Conservation (phyloP, 441 rosid species). For the Populus hybrid region DNA sequence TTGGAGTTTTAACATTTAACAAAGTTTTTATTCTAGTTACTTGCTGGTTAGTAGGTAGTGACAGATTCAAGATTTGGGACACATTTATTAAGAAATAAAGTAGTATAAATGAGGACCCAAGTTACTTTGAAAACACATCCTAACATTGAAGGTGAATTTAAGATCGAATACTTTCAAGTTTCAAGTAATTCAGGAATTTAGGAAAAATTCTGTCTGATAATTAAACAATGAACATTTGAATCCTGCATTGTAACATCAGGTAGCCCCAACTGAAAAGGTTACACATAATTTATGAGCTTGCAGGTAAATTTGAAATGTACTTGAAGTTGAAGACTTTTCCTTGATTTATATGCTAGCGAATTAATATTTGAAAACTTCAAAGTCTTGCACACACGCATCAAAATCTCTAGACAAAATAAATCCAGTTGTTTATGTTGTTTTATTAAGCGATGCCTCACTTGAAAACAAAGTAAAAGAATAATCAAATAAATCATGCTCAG, state of each 20-base stretch:
- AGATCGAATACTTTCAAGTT: no score
- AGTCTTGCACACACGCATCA: neutral
- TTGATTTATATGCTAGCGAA: neutral
- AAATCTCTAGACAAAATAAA: slow-evolving; percentile 12
- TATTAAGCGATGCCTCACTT: slow-evolving; percentile 3
- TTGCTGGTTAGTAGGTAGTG: neutral
- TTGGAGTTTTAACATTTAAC: neutral
- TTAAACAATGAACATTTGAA: no score
- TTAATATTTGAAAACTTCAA: slow-evolving; percentile 6
- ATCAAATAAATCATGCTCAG: slow-evolving; percentile 14
- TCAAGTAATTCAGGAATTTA: no score
- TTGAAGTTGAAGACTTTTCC: neutral
- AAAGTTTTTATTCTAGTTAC: neutral
- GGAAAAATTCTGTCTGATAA: no score
- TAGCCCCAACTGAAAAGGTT: neutral
- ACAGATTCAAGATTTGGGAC: neutral
- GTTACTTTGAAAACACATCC: no score
- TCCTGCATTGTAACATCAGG: no score
- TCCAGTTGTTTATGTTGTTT: slow-evolving; percentile 14
- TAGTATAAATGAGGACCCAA: neutral
- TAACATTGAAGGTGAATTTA: no score
- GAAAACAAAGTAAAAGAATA: slow-evolving; percentile 8
- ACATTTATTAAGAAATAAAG: neutral
- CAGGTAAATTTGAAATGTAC: slow-evolving; percentile 11
- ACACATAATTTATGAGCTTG: slow-evolving; percentile 1